A percentile compares a stretch with the other conserved stretches of the same genome.
Conservation (phyloP, 192 early-diverging fungal species). For the Physocladia obscura region DNA sequence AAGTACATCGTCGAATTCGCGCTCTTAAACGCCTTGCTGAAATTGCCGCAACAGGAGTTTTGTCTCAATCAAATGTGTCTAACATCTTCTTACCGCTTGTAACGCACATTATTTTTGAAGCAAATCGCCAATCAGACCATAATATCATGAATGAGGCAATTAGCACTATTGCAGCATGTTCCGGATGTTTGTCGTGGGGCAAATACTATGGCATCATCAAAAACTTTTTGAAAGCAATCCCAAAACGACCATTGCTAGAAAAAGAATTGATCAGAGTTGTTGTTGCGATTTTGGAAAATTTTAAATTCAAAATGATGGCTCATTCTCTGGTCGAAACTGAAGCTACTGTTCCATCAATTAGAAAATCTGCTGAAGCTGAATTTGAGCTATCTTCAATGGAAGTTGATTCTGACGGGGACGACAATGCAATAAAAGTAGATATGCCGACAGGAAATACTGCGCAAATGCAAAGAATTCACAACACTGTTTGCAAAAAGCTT, state of each 20-base stretch:
- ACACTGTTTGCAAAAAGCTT: constrained; percentile 70
- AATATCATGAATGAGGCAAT: constrained; percentile 84
- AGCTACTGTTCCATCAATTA: background rate
- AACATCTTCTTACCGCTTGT: constrained; percentile 84
- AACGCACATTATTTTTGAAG: constrained; percentile 83
- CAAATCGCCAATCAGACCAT: constrained; percentile 63
- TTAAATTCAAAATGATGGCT: constrained; percentile 81
- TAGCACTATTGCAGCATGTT: constrained; percentile 68
- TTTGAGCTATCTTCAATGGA: constrained; percentile 9
- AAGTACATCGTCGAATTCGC: constrained; percentile 87
- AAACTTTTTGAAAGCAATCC: constrained; percentile 67
- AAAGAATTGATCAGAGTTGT: constrained; percentile 81
- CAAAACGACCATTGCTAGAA: constrained; percentile 69
- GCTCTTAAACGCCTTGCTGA: constrained; percentile 73
- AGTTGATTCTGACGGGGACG: constrained; percentile 37
- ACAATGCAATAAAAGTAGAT: constrained; percentile 41
- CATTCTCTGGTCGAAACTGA: constrained; percentile 2
- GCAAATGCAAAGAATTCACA: constrained; percentile 59
- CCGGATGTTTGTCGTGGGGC: constrained; percentile 74
- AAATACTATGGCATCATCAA: constrained; percentile 78
- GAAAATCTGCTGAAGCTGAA: constrained; percentile 24
- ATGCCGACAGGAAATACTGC: constrained; percentile 30
- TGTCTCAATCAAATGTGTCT: constrained; percentile 53
- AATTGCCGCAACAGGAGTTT: constrained; percentile 39
- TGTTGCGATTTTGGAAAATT: constrained; percentile 78